These are phyloP conservation scores for Sesbania bispinosa DNA, from an alignment of 306 rosid species.

Conservation along the genomic window DNA sequence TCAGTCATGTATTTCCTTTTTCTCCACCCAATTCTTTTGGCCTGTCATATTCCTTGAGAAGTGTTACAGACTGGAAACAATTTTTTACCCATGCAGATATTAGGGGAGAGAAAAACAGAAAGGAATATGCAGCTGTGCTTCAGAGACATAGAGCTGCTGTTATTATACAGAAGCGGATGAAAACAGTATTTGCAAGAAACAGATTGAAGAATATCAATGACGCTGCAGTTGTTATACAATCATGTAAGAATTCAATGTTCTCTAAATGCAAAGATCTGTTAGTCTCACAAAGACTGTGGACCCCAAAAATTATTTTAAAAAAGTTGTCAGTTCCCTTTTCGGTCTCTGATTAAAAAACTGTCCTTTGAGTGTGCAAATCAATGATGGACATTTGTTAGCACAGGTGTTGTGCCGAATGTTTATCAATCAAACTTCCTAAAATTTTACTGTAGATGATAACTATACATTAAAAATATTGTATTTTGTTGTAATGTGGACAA, in stretches of 20 bases:
- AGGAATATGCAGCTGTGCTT: conserved; percentile 51
- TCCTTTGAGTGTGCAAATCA: background rate
- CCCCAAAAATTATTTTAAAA: no score
- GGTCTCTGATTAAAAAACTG: background rate
- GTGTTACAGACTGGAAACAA: background rate
- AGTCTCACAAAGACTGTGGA: background rate
- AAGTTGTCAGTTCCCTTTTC: background rate
- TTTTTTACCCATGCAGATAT: conserved; percentile 53
- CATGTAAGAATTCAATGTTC: conserved; percentile 46
- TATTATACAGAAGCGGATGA: conserved; percentile 64
- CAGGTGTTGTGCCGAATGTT: background rate
- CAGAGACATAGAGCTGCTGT: conserved; percentile 76
- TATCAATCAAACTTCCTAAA: no score
- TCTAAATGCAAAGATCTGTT: background rate
- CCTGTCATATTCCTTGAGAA: conserved; percentile 29
- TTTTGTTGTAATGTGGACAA: background rate
- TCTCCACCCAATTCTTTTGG: conserved; percentile 16
- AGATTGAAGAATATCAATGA: conserved; percentile 43
- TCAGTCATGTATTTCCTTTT: conserved; percentile 72
- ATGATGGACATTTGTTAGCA: background rate
- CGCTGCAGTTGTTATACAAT: conserved; percentile 73
- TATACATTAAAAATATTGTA: background rate
- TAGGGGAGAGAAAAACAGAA: conserved; percentile 75
- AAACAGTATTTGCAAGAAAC: conserved; percentile 47
- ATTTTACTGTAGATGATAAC: no score